Evolutionary conservation across 2,329 filamentous ascomycete species (phyloP).

Genomic region (Beauveria pseudobassiana): DNA sequence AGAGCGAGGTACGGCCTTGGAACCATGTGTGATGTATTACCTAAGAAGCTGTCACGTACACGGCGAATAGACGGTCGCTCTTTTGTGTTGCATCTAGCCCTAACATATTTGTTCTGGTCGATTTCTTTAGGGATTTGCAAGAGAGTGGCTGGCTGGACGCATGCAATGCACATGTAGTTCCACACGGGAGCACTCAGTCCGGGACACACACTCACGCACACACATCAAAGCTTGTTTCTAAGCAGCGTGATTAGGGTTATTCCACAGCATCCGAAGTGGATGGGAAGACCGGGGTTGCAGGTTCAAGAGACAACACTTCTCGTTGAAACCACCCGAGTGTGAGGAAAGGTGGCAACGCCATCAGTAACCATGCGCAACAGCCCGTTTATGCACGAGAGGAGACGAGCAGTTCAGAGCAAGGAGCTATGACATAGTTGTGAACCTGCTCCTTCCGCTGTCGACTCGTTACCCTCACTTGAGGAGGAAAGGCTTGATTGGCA

Average conservation of each 20-base stretch:
- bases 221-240: background rate
- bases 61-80: too few species aligned
- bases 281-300: background rate
- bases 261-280: background rate
- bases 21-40: too few species aligned
- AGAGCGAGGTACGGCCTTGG: too few species aligned
- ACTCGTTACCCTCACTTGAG: slow-evolving; percentile 7
- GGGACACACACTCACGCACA: background rate
- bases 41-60: too few species aligned
- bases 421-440: background rate
- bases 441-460: background rate
- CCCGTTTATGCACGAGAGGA: background rate
- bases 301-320: background rate
- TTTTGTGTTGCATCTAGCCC: background rate
- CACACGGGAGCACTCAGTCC: background rate
- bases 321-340: background rate
- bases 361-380: background rate
- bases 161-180: background rate
- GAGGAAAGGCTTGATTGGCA: background rate
- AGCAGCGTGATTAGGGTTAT: background rate
- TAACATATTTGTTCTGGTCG: background rate
- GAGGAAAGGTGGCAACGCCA: background rate
- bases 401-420: background rate
- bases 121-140: background rate
- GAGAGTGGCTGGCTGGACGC: background rate